phyloP scores from a whole-genome alignment of 306 rosid genomes.

The Leucaena leucocephala region DNA sequence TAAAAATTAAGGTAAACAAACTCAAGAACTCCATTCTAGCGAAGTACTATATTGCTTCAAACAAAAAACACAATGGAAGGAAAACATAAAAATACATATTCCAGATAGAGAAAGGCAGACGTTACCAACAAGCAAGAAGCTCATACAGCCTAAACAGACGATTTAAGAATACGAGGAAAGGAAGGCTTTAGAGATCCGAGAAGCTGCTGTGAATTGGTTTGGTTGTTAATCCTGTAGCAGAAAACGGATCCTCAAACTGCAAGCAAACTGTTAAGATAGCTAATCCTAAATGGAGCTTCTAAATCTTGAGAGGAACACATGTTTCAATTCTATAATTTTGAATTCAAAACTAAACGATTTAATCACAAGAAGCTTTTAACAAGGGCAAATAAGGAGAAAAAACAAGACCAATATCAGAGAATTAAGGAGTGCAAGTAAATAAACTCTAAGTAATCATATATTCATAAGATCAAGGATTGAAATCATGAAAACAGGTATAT shows the following conservation, averaged over 20 bases:
- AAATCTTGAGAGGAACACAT: neutral
- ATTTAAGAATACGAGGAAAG: neutral
- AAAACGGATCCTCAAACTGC: neutral
- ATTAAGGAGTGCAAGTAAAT: neutral
- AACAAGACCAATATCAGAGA: neutral
- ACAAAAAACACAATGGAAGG: neutral
- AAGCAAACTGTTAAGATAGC: neutral
- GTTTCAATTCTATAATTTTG: neutral
- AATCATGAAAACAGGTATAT: neutral
- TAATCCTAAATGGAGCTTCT: neutral
- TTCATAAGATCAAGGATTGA: neutral
- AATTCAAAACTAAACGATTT: neutral
- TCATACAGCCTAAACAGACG: neutral
- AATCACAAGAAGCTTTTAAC: neutral
- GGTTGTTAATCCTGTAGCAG: slow-evolving; percentile 5
- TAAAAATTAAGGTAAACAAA: neutral
- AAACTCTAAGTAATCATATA: neutral
- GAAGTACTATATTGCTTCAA: neutral
- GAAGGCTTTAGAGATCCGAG: no score
- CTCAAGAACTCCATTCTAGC: neutral
- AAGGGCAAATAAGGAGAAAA: neutral
- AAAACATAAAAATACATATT: neutral
- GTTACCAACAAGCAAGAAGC: neutral
- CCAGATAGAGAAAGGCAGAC: neutral
- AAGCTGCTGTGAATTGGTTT: neutral